Percentiles rank a stretch among this genome's conserved stretches.
Conservation (phyloP, 768 basidiomycete species). For the Panaeolus papilionaceus region DNA sequence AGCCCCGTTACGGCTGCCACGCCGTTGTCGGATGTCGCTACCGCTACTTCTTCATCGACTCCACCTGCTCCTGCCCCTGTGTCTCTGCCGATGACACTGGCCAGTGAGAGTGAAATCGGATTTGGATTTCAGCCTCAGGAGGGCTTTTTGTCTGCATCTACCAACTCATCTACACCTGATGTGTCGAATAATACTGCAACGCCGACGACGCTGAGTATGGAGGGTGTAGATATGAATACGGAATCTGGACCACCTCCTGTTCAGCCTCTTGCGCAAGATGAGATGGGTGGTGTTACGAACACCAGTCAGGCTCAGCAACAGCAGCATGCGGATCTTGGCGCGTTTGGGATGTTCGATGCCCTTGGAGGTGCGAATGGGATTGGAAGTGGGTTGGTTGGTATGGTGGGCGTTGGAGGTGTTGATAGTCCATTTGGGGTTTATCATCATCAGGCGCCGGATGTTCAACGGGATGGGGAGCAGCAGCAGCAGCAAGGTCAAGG, state of each 20-base stretch:
- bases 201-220: neutral
- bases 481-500: constrained; percentile 11
- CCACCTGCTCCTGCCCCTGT: neutral
- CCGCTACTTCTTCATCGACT: neutral
- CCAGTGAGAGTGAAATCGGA: constrained; percentile 30
- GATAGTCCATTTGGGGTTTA: constrained; percentile 11
- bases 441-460: constrained; percentile 10
- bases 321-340: neutral
- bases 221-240: neutral
- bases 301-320: neutral
- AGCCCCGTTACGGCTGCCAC: neutral
- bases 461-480: constrained; percentile 17
- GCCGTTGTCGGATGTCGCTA: neutral
- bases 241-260: neutral
- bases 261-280: neutral
- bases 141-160: constrained; percentile 15
- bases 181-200: neutral
- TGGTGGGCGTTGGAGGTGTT: constrained; percentile 14
- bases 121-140: constrained; percentile 29
- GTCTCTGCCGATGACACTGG: constrained; percentile 6
- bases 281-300: neutral
- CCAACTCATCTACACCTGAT: neutral
- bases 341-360: constrained; percentile 7
- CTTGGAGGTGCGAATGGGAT: constrained; percentile 5
- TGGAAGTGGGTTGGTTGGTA: constrained; percentile 7